Evolutionary conservation across 768 basidiomycete genomes (phyloP), one percentile per base, ranked within the genome.

Genomic region (Dictyophora rubrovolvata): DNA sequence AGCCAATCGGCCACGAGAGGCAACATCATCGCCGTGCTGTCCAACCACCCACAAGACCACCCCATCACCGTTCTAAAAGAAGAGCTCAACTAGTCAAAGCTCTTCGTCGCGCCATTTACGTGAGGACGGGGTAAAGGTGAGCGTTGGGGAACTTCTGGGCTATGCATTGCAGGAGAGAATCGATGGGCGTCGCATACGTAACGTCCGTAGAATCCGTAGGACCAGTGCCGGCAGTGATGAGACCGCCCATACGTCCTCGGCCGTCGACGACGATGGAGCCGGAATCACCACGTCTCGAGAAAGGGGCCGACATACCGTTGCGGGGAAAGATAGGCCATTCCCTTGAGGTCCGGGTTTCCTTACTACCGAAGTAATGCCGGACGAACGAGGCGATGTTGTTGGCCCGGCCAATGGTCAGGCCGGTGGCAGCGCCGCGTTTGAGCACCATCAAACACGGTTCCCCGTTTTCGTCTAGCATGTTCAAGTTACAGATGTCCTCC

Each of bases 171-270:
- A 70, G 55, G 63, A 70, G 67, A 66, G 63, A 70, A 48, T 54
- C 66, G 63, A 73, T 68, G n/a, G 73, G 65, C n/a, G 74, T 76
- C 52, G 71, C 71, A 62, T 75, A 75, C 28, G 74, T 73, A 10
- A 72, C 61, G 61, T 74, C 69, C 33, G 65, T 64, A 55, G 55
- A 51, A 64, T 63, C 47, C 4, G 62, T 61, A 53, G 65, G 61
- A 35, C 73, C 72, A 58, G 63, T 37, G 66, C 73, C 65, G 34
- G 70, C 68, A 8, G 71, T 74, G 53, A 74, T 64, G n/a, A 75
- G 56, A 56, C 73, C 74, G 36, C 67, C 68, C 51, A 73, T 65
- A 52, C 70, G 64, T 49, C 73, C 74, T 61, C 28, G 65, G 62
- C 65, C 61, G 60, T 67, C 66, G 63, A 61, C 68, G 57, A 77